These are phyloP conservation scores for Stipa capillata DNA, from an alignment of 176 grass and related monocot species.

Conservation along the genomic window DNA sequence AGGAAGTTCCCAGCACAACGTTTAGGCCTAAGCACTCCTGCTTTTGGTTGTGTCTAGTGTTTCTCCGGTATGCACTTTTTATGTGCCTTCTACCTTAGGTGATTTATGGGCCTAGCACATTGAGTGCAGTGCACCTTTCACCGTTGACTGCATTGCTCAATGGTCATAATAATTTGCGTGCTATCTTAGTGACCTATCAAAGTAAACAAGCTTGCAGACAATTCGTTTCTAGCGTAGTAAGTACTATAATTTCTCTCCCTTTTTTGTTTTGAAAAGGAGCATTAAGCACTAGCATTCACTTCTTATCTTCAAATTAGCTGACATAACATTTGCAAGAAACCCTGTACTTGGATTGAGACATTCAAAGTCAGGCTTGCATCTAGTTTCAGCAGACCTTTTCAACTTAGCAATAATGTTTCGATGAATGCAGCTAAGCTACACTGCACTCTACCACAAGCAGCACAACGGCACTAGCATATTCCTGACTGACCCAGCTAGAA, in stretches of 20 bases:
- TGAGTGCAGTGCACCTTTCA: not conserved
- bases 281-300: not conserved
- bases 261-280: not conserved
- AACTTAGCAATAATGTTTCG: not conserved
- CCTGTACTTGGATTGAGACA: slow-evolving; percentile 1
- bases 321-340: not conserved
- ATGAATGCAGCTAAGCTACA: slow-evolving; percentile 10
- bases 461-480: not conserved
- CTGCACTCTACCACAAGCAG: not conserved
- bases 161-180: not conserved
- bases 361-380: not conserved
- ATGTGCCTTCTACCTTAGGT: not conserved
- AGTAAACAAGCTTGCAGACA: not conserved
- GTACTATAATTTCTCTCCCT: not conserved
- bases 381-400: slow-evolving; percentile 27
- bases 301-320: not conserved
- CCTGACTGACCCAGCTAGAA: not conserved
- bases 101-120: not conserved
- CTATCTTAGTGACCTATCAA: not conserved
- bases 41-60: slow-evolving; percentile 1
- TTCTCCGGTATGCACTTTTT: not conserved
- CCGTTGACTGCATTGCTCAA: not conserved
- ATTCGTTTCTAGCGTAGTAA: not conserved
- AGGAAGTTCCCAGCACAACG: not conserved
- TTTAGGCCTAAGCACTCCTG: not conserved